Base-by-base conservation (phyloP, 768 basidiomycete genomes). In the Mycena albidolilacea region DNA sequence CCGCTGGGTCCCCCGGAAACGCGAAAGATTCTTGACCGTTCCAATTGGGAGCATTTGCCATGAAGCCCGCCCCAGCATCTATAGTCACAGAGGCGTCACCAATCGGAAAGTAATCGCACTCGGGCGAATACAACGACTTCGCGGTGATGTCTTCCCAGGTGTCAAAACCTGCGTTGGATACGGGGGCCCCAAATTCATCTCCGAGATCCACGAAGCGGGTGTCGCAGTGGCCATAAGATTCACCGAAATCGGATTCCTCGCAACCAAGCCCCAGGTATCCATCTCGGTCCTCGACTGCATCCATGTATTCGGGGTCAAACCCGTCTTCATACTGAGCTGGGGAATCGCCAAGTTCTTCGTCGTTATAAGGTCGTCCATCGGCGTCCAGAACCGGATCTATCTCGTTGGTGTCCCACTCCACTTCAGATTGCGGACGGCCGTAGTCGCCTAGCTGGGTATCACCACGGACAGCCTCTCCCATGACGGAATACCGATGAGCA, bases 321-420 rank as follows among this genome's bases (percentile, higher is more conserved):
- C 23, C 17, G 41, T 50, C 23, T 60, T 61, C 67, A 21, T 63
- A 67, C 21, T 57, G 61, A 17, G 43, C 55, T 19, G 44, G 3
- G 54, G 39, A 67, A 11, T 71, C 69, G 35, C 75, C 70, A 23
- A 70, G 54, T 23, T 58, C 66, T 37, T 48, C 66, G 38, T 69
- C 50, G 73, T 73, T 35, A 15, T 43, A 71, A 46, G 48, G 39
- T 64, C 64, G 8, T 30, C 43, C 67, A 17, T 77, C 70, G 9
- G 41, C 63, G 17, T 77, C 67, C 6, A 46, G 23, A 59, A 21
- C 61, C 17, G 23, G 23, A 37, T 64, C 43, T 15, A 30, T 30
- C 11, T 30, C 21, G 44, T 50, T 7, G 19, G 23, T 48, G 37
- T 55, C 58, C 59, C 64, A 60, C 21, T 43, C 35, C n/a, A 7